Conservation (phyloP, 139 green algal species). For the Diplosphaera chodatii region DNA sequence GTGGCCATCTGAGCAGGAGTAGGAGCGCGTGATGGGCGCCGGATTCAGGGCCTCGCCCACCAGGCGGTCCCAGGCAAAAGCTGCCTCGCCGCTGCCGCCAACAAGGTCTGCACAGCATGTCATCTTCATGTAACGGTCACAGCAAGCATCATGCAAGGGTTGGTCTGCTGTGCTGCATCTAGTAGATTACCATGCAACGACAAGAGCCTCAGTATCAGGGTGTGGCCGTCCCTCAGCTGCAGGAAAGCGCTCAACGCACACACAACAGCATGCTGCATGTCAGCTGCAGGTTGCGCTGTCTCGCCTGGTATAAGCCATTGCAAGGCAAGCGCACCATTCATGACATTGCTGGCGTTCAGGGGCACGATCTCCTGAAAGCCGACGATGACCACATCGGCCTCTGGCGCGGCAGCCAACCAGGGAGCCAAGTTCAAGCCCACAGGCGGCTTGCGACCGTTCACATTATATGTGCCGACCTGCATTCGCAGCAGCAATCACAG, state of each 20-base stretch:
- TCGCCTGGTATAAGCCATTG: no score
- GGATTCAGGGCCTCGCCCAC: conserved; percentile 49
- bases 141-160: no score
- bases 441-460: conserved; percentile 56
- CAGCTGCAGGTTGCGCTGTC: no score
- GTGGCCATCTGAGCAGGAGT: background rate
- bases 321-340: conserved; percentile 44
- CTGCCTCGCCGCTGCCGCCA: conserved; percentile 13
- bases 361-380: conserved; percentile 84
- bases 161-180: no score
- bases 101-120: no score
- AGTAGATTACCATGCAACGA: no score
- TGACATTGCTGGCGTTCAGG: conserved; percentile 66
- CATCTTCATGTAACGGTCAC: no score
- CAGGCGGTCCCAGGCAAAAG: conserved; percentile 45
- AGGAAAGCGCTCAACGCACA: no score
- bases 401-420: conserved; percentile 34
- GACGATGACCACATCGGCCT: conserved; percentile 55
- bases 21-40: background rate
- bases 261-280: no score
- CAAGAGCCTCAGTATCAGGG: no score
- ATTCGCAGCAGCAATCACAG: no score
- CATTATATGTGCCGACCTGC: conserved; percentile 66
- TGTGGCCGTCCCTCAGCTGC: no score
- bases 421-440: conserved; percentile 29